A percentile compares a stretch with the other conserved stretches of the same genome.
These are phyloP conservation scores for Yamadazyma tumulicola DNA, from an alignment of 805 yeast species.

Conservation along the genomic window DNA sequence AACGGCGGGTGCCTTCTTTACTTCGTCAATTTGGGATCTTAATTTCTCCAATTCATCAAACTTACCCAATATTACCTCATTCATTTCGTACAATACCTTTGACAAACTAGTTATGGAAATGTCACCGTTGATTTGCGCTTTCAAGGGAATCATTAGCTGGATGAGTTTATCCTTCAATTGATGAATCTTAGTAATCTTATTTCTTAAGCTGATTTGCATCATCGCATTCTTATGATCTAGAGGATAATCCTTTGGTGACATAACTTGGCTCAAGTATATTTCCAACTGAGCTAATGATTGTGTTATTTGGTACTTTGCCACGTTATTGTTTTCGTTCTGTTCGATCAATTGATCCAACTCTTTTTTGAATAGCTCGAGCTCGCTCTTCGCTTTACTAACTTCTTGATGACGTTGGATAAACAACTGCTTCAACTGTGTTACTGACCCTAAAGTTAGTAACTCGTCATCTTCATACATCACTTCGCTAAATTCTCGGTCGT, in stretches of 20 bases:
- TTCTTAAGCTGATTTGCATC: constrained; percentile 22
- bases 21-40: not conserved
- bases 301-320: constrained; percentile 16
- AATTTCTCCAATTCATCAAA: constrained; percentile 1
- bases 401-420: too few relatives aligned
- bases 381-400: not conserved
- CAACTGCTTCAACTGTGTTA: too few relatives aligned
- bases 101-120: constrained; percentile 23
- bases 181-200: constrained; percentile 22
- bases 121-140: constrained; percentile 20
- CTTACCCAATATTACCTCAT: constrained; percentile 16
- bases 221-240: constrained; percentile 28
- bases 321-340: not conserved
- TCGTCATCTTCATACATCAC: too few relatives aligned
- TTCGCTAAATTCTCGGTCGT: too few relatives aligned
- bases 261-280: constrained; percentile 9
- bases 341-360: constrained; percentile 3
- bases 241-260: constrained; percentile 18
- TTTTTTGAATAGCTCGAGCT: not conserved
- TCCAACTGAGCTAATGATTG: constrained; percentile 25
- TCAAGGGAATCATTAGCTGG: constrained; percentile 29
- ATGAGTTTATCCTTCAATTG: constrained; percentile 21
- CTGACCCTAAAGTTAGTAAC: too few relatives aligned
- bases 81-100: constrained; percentile 24
- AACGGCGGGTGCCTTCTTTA: not conserved